phyloP scores from a whole-genome alignment of 1,284 basidiomycete genomes.

The Apiotrichum akiyoshidainum region DNA sequence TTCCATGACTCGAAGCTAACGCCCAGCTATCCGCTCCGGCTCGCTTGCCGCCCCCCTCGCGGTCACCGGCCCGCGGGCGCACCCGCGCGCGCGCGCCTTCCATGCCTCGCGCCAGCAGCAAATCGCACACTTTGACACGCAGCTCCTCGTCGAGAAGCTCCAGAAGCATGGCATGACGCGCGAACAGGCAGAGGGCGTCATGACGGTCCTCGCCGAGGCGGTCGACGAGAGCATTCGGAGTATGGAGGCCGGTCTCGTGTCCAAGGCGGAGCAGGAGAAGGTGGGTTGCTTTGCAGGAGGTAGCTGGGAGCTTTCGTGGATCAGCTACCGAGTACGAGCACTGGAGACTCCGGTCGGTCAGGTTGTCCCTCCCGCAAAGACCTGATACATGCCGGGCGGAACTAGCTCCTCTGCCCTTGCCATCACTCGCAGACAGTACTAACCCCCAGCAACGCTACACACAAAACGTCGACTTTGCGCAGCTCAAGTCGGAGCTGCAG shows the following conservation, averaged over 20 bases:
- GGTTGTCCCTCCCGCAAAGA: too few species aligned
- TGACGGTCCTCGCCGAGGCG: constrained; percentile 89
- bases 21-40: constrained; percentile 1
- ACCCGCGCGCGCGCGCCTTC: constrained; percentile 11
- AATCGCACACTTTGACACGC: constrained; percentile 77
- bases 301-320: not conserved
- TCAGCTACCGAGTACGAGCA: not conserved
- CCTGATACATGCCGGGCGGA: too few species aligned
- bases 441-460: constrained; percentile 75
- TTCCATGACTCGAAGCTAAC: constrained; percentile 2
- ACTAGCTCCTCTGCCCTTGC: not conserved
- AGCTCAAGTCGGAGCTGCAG: constrained; percentile 93
- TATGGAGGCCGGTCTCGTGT: constrained; percentile 91
- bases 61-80: not conserved
- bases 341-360: too few species aligned
- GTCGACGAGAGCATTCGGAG: constrained; percentile 91
- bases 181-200: constrained; percentile 88
- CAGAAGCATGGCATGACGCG: constrained; percentile 82
- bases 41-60: not conserved
- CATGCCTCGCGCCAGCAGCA: constrained; percentile 12
- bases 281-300: constrained; percentile 50
- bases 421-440: too few species aligned
- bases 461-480: constrained; percentile 95
- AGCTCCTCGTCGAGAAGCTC: constrained; percentile 84
- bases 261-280: constrained; percentile 91